Evolutionary conservation across 2,329 filamentous ascomycete species (phyloP), one percentile per base, ranked within the genome.

Genomic region (Diatrype stigma): DNA sequence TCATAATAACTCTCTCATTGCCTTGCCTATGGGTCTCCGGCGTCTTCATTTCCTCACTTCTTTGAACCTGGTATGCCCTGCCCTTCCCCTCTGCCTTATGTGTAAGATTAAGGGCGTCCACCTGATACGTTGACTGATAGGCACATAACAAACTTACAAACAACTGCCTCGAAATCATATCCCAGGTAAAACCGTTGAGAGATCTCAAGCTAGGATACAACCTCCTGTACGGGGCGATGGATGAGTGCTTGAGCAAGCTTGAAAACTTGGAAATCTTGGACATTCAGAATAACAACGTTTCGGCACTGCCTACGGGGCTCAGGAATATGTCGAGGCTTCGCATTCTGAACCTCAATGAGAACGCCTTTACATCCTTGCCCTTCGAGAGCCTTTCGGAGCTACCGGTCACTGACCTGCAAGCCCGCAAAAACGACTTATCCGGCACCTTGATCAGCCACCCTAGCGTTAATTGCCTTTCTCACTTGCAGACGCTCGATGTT

Each of bases 201-300:
- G 91, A 96, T 61, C 74, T 99, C 14, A 93, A 87, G 63, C 75
- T 99, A 7, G 87, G 86, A 10, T 85, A 89, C 50, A 96, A 96
- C 61, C 74, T 82, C 16, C 72, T 96, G 6, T 80, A 82, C 45
- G 90, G 89, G 0, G 74, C 81, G 1, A 70, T 96, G 2, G 79
- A 86, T 42, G 63, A 80, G 0, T 76, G 74, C n/a, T 75, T 96
- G 30, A 74, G 79, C 21, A 76, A 76, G 6, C 74, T 97, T 16
- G 72, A 69, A 34, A 83, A 85, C 47, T 76, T 99, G 1, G 91
- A 96, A 66, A 79, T 85, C 17, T 74, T 97, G 8, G 92, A 97
- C 56, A 64, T 97, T 8, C 89, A 90, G 56, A 81, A 81, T 14
- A 99, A 99, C 69, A 82, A 84, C 54, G 77, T 99, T 19, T 83